Percentiles rank a stretch among this genome's conserved stretches.
Conservation (phyloP, 75 land plant species). For the Cupressus sempervirens region DNA sequence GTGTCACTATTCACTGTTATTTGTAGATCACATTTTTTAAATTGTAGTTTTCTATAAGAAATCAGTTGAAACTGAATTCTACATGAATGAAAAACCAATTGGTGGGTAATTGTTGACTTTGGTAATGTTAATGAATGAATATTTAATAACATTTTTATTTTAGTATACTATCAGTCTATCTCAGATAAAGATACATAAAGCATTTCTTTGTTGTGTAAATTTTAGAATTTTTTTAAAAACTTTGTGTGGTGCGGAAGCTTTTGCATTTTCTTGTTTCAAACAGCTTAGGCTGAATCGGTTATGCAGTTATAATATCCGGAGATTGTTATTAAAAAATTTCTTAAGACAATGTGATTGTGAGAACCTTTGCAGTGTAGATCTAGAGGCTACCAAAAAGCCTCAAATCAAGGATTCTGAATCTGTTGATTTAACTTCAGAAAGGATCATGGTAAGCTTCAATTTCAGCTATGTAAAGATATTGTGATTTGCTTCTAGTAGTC, state of each 20-base stretch:
- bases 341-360: not conserved
- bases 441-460: not conserved
- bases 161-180: no score
- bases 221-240: not conserved
- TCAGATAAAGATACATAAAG: no score
- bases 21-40: no score
- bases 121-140: no score
- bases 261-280: not conserved
- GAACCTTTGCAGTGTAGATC: conserved; percentile 6
- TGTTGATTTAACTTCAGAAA: conserved; percentile 8
- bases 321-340: not conserved
- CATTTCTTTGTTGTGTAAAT: not conserved
- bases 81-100: no score
- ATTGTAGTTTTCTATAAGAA: no score
- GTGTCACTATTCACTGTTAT: no score
- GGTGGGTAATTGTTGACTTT: no score
- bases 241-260: not conserved
- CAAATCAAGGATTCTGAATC: not conserved
- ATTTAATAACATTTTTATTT: no score
- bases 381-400: conserved; percentile 12
- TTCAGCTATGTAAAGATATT: not conserved
- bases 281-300: not conserved
- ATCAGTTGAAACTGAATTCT: no score
- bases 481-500: not conserved
- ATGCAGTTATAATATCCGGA: not conserved